Evolutionary conservation across 106 monocot genomes (phyloP).

Genomic region (Dioscorea zingiberensis): DNA sequence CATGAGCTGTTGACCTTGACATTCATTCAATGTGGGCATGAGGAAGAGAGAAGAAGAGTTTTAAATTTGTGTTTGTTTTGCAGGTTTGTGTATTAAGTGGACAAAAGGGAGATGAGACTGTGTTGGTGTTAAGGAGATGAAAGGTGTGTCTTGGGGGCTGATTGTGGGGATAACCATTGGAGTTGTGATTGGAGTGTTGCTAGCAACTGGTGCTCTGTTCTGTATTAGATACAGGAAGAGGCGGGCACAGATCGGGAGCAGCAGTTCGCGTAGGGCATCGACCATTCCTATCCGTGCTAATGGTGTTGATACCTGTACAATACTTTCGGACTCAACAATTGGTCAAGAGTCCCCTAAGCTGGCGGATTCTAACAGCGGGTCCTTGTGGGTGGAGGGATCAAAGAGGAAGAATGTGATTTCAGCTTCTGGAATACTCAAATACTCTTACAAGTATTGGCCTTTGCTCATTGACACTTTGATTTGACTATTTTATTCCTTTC

Average conservation of each 20-base stretch:
- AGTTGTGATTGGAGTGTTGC: constrained; percentile 57
- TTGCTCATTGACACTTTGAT: no score
- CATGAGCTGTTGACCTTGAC: no score
- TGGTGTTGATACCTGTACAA: constrained; percentile 44
- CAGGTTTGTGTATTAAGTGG: neutral
- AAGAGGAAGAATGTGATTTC: constrained; percentile 40
- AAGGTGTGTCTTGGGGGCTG: constrained; percentile 51
- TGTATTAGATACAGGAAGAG: constrained; percentile 47
- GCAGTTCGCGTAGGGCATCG: constrained; percentile 56
- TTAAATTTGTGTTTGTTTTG: no score
- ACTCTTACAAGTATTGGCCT: constrained; percentile 55
- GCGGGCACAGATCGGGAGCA: constrained; percentile 37
- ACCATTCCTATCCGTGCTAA: constrained; percentile 58
- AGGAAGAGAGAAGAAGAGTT: no score
- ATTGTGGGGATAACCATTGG: constrained; percentile 74
- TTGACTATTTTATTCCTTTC: no score
- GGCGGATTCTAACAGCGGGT: constrained; percentile 2
- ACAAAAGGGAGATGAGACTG: constrained; percentile 3
- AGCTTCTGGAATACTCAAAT: constrained; percentile 61
- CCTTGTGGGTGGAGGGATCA: constrained; percentile 34
- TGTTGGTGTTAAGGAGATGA: constrained; percentile 32
- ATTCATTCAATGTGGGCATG: no score
- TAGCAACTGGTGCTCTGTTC: constrained; percentile 47
- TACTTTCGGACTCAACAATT: constrained; percentile 56
- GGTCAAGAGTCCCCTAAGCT: constrained; percentile 58